Evolutionary conservation across 2,329 filamentous ascomycete genomes (phyloP), one percentile per base, ranked within the genome.

Genomic region (Aureobasidium sp.): DNA sequence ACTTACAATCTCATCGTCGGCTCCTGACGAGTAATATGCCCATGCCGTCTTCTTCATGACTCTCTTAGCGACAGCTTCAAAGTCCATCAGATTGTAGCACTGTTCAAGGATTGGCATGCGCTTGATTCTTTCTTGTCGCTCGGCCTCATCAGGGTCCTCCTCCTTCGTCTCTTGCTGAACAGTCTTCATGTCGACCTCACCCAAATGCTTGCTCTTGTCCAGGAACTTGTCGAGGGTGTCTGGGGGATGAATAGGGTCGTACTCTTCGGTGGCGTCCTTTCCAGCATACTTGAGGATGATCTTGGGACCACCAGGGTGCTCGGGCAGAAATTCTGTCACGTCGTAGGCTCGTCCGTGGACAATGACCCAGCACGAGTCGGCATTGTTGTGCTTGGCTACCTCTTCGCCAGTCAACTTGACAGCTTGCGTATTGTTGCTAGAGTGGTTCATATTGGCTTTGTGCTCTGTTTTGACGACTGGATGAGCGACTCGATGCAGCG

Each of bases 211-310:
- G 36, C 87, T 89, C 72, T 84, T 80, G 73, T 92, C 87, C 63
- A 96, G 86, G 74, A 90, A 96, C 80, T 85, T 84, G 73, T 85
- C 83, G 20, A 97, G 84, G 0, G 91, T 96, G 76, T 96, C 92
- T 15, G 89, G 90, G 2, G 92, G 92, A 74, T 88, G 86, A 66
- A 97, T 94, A 39, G 91, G 91, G 52, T 95, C 91, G 76, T 90
- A 97, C 71, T 91, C 91, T 73, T 92, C 89, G 39, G 91, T 95
- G 42, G 91, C 91, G 80, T 97, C 92, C 80, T 93, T 95, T 69
- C 92, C 91, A 34, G 92, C 92, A 77, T 97, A 96, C 78, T 96
- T 96, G 67, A 99, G 83, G 70, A 99, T 97, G 74, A 97, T 95
- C 72, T 93, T 94, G 67, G 86, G 82, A 41, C 90, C 92, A 64